Base-by-base conservation (phyloP, 192 early-diverging fungal species). In the Entomortierella lignicola region DNA sequence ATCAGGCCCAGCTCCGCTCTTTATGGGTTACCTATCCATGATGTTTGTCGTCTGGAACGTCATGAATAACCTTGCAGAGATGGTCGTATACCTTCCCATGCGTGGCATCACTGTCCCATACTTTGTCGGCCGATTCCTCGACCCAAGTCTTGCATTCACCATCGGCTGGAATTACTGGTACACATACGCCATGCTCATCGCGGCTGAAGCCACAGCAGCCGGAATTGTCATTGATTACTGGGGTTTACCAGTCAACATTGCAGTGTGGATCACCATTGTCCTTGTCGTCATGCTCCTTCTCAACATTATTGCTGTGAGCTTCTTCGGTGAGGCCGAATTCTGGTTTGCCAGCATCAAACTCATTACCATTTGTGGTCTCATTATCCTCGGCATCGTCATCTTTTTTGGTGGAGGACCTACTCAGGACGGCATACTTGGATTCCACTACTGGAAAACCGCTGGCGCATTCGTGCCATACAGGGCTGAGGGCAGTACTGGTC, bases 241-340 rank as follows among this genome's bases (percentile, higher is more conserved):
- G 86, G 47, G 70, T 26, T 66, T 68, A 34, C 71, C 71, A 3
- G 25, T 60, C 37, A 37, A 71, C 13, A 53, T 83, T 4, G 63
- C 73, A 57, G 71, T 85, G 2, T 88, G 84, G 84, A 82, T 70
- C 42, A 12, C 80, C 15, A 64, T 90, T 12, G 84, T 92, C 52
- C 77, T 96, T 13, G 21, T 87, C 3, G 52, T 92, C 0, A 91
- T 98, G 71, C 80, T 93, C 42, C 25, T 69, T 29, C 75, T 98
- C 30, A 95, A 98, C 72, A 69, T 90, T 1, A 66, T 94, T 29
- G 87, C 91, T 7, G 93, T 93, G 17, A 84, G 83, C 50, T 90
- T 91, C 29, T 98, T 93, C 85, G 96, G 95, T 69, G 96, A 98
- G 77, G 83, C 89, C 6, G 96, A 98, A 80, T 98, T 93, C 72